Evolutionary conservation across 176 grass and related monocot species (phyloP).

Genomic region (Zea luxurians): DNA sequence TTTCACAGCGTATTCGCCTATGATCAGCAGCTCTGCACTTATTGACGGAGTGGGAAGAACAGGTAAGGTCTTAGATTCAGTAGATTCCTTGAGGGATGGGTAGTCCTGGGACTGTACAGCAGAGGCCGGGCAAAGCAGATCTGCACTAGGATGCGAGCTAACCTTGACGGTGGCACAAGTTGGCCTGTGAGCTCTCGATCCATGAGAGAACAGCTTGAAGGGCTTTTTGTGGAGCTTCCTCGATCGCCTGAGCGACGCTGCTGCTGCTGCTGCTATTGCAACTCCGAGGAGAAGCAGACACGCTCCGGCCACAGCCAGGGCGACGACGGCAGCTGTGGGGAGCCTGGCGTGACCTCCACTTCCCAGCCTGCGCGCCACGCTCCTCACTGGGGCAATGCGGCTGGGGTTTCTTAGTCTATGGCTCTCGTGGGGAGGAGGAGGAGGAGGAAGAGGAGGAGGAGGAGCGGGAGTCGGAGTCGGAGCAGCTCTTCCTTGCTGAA

Average conservation of each 20-base stretch:
- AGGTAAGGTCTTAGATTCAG: constrained; percentile 32
- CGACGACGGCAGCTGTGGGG: background rate
- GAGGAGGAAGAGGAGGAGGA: constrained; percentile 13
- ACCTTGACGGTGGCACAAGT: constrained; percentile 62
- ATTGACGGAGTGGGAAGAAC: constrained; percentile 19
- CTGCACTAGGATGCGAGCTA: constrained; percentile 73
- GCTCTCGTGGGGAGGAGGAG: background rate
- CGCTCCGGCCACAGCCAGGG: constrained; percentile 28
- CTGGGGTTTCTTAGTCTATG: constrained; percentile 6
- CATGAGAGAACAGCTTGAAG: constrained; percentile 13
- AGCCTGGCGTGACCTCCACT: constrained; percentile 8
- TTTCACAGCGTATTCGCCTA: constrained; percentile 15
- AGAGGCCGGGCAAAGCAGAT: constrained; percentile 60
- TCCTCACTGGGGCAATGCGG: constrained; percentile 2
- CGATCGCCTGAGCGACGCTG: constrained; percentile 28
- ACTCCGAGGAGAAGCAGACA: constrained; percentile 29
- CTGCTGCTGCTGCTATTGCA: background rate
- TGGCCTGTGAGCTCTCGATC: constrained; percentile 44
- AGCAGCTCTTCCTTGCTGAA: constrained; percentile 4
- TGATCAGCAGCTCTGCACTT: constrained; percentile 17
- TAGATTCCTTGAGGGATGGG: constrained; percentile 5
- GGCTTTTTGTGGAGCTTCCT: constrained; percentile 25
- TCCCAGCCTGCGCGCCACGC: background rate
- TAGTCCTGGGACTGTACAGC: constrained; percentile 43
- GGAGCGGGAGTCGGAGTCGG: background rate